Conservation (phyloP, 371 early-diverging fungal genomes). For the Chytridium lagenaria region DNA sequence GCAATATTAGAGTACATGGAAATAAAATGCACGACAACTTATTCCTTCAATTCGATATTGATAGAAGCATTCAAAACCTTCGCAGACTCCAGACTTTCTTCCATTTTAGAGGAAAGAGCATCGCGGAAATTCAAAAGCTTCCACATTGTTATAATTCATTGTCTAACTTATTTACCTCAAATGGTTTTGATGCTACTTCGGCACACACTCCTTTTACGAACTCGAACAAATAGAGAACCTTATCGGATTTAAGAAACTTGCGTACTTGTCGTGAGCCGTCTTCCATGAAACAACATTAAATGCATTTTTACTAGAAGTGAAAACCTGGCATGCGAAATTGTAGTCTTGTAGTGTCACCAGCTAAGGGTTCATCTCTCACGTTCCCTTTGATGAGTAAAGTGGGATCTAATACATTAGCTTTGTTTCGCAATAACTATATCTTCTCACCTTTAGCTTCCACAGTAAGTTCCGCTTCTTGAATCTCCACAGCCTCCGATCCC, state of each 20-base stretch:
- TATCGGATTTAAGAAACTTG: constrained; percentile 45
- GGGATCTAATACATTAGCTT: constrained; percentile 20
- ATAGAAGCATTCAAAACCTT: constrained; percentile 37
- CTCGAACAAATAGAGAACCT: constrained; percentile 48
- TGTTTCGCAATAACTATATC: too few species aligned
- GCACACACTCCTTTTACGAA: constrained; percentile 61
- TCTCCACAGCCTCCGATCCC: too few species aligned
- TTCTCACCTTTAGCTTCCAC: too few species aligned
- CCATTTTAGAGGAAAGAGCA: constrained; percentile 33
- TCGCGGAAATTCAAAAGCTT: constrained; percentile 46
- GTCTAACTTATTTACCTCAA: constrained; percentile 62
- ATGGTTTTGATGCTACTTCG: constrained; percentile 51
- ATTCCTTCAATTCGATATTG: constrained; percentile 38
- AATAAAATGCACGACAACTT: background rate
- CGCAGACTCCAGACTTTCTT: constrained; percentile 40
- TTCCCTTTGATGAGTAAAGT: constrained; percentile 18
- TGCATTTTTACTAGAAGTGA: constrained; percentile 1
- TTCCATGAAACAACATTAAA: constrained; percentile 12
- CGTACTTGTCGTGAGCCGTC: constrained; percentile 51
- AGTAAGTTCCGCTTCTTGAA: too few species aligned
- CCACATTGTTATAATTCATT: background rate
- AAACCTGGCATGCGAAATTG: constrained; percentile 57
- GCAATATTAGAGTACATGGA: too few species aligned
- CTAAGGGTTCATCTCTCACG: constrained; percentile 39
- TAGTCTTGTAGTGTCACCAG: constrained; percentile 40